Evolutionary conservation across 2,329 filamentous ascomycete species (phyloP).

Genomic region (Teratosphaeria viscida): DNA sequence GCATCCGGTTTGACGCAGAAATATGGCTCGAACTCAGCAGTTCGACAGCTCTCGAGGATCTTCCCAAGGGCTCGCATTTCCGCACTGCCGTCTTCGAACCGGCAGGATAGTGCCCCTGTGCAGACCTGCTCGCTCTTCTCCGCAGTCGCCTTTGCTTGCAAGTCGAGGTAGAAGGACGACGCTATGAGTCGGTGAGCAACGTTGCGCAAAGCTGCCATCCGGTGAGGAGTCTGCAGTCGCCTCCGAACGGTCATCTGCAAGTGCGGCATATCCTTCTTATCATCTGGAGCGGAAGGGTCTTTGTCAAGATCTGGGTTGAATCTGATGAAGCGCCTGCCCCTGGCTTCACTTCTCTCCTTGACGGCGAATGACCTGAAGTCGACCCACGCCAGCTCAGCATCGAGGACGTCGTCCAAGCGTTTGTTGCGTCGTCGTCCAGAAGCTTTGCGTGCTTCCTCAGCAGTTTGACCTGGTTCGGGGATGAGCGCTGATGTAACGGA

Average conservation of each 20-base stretch:
- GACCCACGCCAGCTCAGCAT: constrained; percentile 27
- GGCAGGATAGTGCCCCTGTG: constrained; percentile 22
- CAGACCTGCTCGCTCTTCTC: constrained; percentile 23
- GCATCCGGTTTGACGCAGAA: constrained; percentile 22
- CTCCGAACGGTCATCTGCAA: constrained; percentile 25
- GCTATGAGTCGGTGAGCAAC: constrained; percentile 27
- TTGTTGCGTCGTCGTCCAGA: constrained; percentile 13
- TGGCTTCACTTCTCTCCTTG: constrained; percentile 13
- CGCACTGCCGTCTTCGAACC: constrained; percentile 24
- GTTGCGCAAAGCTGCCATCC: constrained; percentile 20
- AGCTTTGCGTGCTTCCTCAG: constrained; percentile 7
- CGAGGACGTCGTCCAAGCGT: constrained; percentile 24
- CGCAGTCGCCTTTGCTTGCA: constrained; percentile 21
- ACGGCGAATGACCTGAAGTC: constrained; percentile 24
- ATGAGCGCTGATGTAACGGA: neutral
- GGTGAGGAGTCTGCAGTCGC: constrained; percentile 18
- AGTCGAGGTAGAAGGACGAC: constrained; percentile 29
- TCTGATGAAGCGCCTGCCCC: constrained; percentile 23
- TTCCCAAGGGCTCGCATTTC: constrained; percentile 24
- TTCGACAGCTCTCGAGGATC: constrained; percentile 17
- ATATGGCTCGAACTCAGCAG: constrained; percentile 25
- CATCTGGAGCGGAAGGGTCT: constrained; percentile 25
- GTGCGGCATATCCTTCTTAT: constrained; percentile 23
- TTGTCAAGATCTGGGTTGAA: constrained; percentile 26
- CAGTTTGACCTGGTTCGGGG: constrained; percentile 3